Evolutionary conservation across 176 grass and related monocot genomes (phyloP).

Genomic region (Cenchrus purpureus): DNA sequence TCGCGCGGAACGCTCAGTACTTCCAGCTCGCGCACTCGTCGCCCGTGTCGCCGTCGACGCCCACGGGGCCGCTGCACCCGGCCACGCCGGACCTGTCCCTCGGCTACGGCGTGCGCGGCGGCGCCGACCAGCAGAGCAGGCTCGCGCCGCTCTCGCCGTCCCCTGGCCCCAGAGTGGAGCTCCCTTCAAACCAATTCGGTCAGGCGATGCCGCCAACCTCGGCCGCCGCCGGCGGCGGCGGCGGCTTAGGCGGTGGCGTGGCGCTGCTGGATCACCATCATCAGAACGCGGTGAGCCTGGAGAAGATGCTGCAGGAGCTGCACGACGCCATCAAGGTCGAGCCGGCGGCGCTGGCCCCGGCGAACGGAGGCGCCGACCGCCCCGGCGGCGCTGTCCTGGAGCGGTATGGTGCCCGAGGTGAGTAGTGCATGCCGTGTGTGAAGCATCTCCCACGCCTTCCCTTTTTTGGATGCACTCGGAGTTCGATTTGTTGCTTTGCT

Average conservation of each 20-base stretch:
- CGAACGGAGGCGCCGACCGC: background rate
- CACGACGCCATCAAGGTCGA: slow-evolving; percentile 43
- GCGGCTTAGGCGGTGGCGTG: background rate
- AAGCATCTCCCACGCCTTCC: slow-evolving; percentile 39
- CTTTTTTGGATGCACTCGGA: slow-evolving; percentile 42
- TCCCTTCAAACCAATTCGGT: slow-evolving; percentile 81
- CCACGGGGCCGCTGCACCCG: background rate
- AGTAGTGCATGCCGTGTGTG: slow-evolving; percentile 59
- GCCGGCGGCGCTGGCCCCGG: background rate
- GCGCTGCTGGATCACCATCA: slow-evolving; percentile 22
- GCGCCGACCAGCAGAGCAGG: slow-evolving; percentile 2
- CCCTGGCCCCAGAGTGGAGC: slow-evolving; percentile 38
- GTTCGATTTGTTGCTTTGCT: slow-evolving; percentile 49
- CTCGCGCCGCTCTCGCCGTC: slow-evolving; percentile 34
- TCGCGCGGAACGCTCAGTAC: slow-evolving; percentile 25
- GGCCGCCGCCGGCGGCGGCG: background rate
- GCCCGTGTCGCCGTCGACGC: slow-evolving; percentile 48
- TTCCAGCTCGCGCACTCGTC: slow-evolving; percentile 59
- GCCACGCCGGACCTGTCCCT: slow-evolving; percentile 37
- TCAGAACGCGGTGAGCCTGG: slow-evolving; percentile 30
- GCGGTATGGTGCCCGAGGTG: slow-evolving; percentile 39
- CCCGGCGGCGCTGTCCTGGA: slow-evolving; percentile 10
- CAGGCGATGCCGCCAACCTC: background rate
- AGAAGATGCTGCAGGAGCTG: slow-evolving; percentile 68
- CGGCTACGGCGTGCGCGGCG: slow-evolving; percentile 8